Evolutionary conservation across 1,284 basidiomycete genomes (phyloP), one percentile per base, ranked within the genome.

Genomic region (Trichosporon sp.): DNA sequence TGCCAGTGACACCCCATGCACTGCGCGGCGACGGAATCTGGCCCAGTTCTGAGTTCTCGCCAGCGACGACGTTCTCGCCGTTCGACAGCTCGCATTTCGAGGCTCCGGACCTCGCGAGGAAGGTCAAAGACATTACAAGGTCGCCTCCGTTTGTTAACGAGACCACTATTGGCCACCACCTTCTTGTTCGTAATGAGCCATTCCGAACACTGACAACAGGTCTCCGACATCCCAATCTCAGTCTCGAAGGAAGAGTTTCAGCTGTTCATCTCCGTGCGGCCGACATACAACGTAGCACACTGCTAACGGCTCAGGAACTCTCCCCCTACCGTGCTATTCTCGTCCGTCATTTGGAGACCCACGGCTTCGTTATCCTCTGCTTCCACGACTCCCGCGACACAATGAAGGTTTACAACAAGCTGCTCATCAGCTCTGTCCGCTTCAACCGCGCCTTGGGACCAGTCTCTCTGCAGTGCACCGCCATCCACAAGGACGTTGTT

Each of bases 341-440:
- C 7, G 59, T 63, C 16, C 59, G 31, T n/a, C 59, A 63, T n/a
- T 19, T 63, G 32, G 59, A 63, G 4, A 35, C 59, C 32, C 59
- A n/a, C 10, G 59, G 59, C 14, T 63, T 32, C 16, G 59, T 37
- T 6, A 71, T 83, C 11, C 71, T 80, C 1, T 73, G 71, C 38
- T 82, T 83, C 73, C 76, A 76, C 64, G 82, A 84, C 74, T 70
- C 78, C 6, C 77, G 82, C 12, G 70, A 81, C 38, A 77, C 81
- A 0, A 4, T 65, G 35, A 78, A 76, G 65, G 73, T 82, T 0
- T 76, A 74, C 59, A 31, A 76, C 1, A 59, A 68, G 19, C 72
- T 84, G 10, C 73, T 70, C 6, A 16, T 19, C 10, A 68, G 65
- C 32, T 59, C 72, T 4, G 70, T 79, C 19, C 14, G 61, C 26